Conservation (phyloP, 805 yeast genomes). For the Saccharomycopsis selenospora region DNA sequence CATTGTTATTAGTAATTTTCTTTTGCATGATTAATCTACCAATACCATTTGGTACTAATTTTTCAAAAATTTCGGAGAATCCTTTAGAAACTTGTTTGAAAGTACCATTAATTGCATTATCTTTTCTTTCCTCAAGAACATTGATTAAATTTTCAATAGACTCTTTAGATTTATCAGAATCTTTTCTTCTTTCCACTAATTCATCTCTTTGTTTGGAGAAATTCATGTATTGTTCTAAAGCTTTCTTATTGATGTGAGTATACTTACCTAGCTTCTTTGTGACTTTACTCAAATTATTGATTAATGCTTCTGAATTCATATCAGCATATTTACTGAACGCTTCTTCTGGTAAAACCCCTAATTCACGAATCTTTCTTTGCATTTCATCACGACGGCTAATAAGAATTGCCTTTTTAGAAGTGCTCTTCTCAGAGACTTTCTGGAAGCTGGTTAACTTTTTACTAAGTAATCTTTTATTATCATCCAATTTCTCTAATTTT, state of each 20-base stretch:
- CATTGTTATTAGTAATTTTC: slow-evolving; percentile 27
- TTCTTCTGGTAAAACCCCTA: slow-evolving; percentile 88
- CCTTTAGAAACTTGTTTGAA: slow-evolving; percentile 69
- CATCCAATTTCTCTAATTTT: slow-evolving; percentile 20
- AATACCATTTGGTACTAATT: slow-evolving; percentile 74
- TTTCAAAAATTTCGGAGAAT: slow-evolving; percentile 68
- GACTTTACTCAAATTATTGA: slow-evolving; percentile 45
- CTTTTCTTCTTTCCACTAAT: slow-evolving; percentile 55
- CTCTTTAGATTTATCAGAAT: slow-evolving; percentile 58
- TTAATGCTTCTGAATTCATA: slow-evolving; percentile 43
- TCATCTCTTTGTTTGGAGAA: slow-evolving; percentile 69
- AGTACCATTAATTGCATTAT: slow-evolving; percentile 72
- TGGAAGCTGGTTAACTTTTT: slow-evolving; percentile 52
- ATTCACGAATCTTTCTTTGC: slow-evolving; percentile 63
- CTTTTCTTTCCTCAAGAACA: slow-evolving; percentile 69
- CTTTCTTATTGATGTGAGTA: slow-evolving; percentile 81
- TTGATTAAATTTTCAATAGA: slow-evolving; percentile 68
- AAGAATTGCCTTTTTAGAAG: slow-evolving; percentile 56
- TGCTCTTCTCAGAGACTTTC: slow-evolving; percentile 54
- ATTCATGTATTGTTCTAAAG: slow-evolving; percentile 71
- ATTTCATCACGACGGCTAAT: slow-evolving; percentile 61
- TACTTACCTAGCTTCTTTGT: slow-evolving; percentile 54
- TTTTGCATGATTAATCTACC: slow-evolving; percentile 67
- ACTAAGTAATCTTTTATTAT: slow-evolving; percentile 13
- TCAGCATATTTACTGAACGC: slow-evolving; percentile 48